Conservation (phyloP, 2,329 filamentous ascomycete species). For the Alternaria metachromatica region DNA sequence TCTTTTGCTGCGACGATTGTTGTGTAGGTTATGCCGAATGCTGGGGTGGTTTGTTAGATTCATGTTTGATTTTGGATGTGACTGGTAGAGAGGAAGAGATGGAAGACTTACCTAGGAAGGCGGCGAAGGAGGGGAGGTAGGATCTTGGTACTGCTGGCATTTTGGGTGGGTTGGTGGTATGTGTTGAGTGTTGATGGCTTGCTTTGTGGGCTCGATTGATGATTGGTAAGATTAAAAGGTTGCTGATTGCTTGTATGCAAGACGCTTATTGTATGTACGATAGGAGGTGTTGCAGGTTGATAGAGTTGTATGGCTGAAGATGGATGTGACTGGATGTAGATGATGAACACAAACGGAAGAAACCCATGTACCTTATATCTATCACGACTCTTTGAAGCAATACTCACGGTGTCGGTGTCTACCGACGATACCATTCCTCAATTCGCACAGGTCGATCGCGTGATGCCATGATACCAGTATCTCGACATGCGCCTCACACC, state of each 20-base stretch:
- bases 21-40: conserved; percentile 42
- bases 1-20: conserved; percentile 40
- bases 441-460: not conserved
- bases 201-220: not conserved
- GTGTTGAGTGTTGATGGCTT: not conserved
- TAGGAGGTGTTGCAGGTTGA: not conserved
- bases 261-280: not conserved
- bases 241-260: not conserved
- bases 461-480: not conserved
- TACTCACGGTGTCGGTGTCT: not conserved
- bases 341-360: not conserved
- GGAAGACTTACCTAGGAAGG: conserved; percentile 39
- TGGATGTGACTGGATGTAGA: not conserved
- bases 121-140: conserved; percentile 40
- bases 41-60: conserved; percentile 19
- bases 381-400: not conserved
- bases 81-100: not conserved
- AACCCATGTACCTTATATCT: not conserved
- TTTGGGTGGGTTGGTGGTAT: conserved; percentile 3
- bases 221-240: not conserved
- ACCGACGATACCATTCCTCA: not conserved
- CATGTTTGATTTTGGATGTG: too few relatives aligned
- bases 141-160: conserved; percentile 44
- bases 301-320: not conserved
- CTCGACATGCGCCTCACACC: not conserved